Base-by-base conservation (phyloP, 2,329 filamentous ascomycete genomes). In the Microdochium bolleyi region DNA sequence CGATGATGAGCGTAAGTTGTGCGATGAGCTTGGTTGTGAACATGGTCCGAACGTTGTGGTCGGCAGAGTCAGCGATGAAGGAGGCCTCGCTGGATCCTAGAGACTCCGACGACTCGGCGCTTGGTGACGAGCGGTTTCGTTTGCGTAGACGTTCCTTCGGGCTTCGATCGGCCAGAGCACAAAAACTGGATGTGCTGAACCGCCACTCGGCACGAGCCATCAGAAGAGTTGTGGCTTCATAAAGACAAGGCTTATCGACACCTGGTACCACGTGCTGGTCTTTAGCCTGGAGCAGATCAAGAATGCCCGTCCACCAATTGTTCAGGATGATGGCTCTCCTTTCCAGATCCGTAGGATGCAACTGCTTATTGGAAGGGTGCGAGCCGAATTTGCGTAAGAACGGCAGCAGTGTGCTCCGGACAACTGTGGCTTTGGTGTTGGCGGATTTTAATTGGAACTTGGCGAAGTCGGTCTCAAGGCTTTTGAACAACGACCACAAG, bases 171-270 rank as follows among this genome's bases (percentile, higher is more conserved):
- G 69, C 72, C 25, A 88, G 68, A 0, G 86, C 81, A 53, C 82
- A 79, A 62, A 88, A 85, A 21, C 78, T 81, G 3, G 83, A 83
- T 0, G 87, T 87, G 24, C 84, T 79, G 51, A 87, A 77, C 56
- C 89, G 83, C 92, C 92, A 96, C 70, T 96, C 92, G 0, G 87
- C 84, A 49, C 92, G 82, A 69, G 87, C 87, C 91, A 96, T 95
- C 64, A 96, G 83, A 51, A 87, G 82, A 49, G 86, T 84, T 22
- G 88, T 79, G 4, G 84, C 87, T 63, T 96, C 91, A 30, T 95
- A 78, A 46, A 95, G 82, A 2, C 84, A 79, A 0, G 90, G 89
- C 30, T 90, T 79, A 62, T 96, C 92, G n/a, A 89, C 85, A 11
- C 89, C 89, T 1, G 89, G 84, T 14, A 96, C 84, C 2, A 87